These are phyloP conservation scores for Sphagnurus paluster DNA, from an alignment of 1,284 basidiomycete species.

Conservation along the genomic window DNA sequence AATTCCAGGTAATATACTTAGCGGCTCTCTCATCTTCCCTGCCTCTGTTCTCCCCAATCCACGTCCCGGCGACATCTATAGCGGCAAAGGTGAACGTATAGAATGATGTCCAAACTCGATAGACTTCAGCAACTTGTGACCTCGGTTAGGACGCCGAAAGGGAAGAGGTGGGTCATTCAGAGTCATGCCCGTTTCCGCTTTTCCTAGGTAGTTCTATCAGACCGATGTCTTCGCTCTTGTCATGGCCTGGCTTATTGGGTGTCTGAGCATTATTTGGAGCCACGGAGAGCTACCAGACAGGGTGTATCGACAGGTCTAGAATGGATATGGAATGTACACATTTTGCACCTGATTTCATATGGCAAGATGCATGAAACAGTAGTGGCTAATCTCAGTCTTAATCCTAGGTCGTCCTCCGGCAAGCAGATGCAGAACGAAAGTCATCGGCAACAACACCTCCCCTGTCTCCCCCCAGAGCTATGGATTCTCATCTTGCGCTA, in stretches of 20 bases:
- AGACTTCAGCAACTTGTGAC: slow-evolving; percentile 5
- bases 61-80: neutral
- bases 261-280: neutral
- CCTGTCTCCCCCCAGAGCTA: slow-evolving; percentile 53
- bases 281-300: neutral
- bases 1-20: neutral
- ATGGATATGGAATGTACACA: neutral
- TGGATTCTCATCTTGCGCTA: slow-evolving; percentile 61
- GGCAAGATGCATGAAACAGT: neutral
- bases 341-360: neutral
- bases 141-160: neutral
- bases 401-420: slow-evolving; percentile 1
- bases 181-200: neutral
- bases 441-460: slow-evolving; percentile 19
- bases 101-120: slow-evolving; percentile 1
- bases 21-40: neutral
- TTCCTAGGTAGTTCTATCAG: too few relatives aligned
- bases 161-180: slow-evolving; percentile 6
- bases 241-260: neutral
- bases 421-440: neutral
- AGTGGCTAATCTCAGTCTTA: neutral
- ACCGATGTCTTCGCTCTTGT: too few relatives aligned
- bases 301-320: neutral
- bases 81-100: neutral
- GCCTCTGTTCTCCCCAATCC: neutral